Evolutionary conservation across 495 filamentous ascomycete genomes (phyloP), one percentile per base, ranked within the genome.

Genomic region (Lasiosphaeria ovina): DNA sequence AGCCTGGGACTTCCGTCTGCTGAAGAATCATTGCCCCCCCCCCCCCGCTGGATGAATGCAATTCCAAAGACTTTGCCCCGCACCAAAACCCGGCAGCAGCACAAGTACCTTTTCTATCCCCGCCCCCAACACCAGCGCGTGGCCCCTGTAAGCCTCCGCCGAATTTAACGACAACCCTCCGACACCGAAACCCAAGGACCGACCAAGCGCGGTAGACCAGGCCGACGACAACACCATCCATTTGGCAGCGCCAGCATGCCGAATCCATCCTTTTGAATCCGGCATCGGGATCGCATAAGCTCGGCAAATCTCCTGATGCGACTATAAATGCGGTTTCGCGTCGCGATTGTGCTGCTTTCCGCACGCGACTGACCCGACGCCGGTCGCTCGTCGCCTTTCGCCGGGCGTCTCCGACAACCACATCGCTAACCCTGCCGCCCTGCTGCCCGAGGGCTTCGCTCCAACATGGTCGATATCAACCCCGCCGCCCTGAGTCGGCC

Each of bases 401-500:
- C 38, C 24, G 24, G 0, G 24, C 24, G 24, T 24, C 24, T 24
- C 24, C 24, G 24, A 24, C 38, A 31, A 51, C 62, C 45, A 38
- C 65, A 32, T 54, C 64, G 45, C 56, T 54, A 11, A 47, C 53
- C 14, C 49, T 42, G 17, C 54, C 44, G 36, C 59, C 55, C 57
- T 47, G 24, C 45, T 51, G 35, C 58, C 55, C 59, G 52, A 36
- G 24, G 35, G 47, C 55, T 36, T 32, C 48, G 50, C 11, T 58
- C 32, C 42, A 35, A 55, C 69, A 92, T 92, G 89, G 88, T 84
- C 44, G 85, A 93, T 81, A 92, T 92, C 77, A 89, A 93, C 77
- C 89, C 89, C 71, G 87, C 89, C 69, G 88, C 89, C 64, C 76
- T 93, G 72, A 91, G 88, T 80, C 86, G 89, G 67, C 79, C 82